A percentile compares a stretch with the other conserved stretches of the same genome.
Evolutionary conservation across 768 basidiomycete genomes (phyloP).

Genomic region (Zangia roseola): DNA sequence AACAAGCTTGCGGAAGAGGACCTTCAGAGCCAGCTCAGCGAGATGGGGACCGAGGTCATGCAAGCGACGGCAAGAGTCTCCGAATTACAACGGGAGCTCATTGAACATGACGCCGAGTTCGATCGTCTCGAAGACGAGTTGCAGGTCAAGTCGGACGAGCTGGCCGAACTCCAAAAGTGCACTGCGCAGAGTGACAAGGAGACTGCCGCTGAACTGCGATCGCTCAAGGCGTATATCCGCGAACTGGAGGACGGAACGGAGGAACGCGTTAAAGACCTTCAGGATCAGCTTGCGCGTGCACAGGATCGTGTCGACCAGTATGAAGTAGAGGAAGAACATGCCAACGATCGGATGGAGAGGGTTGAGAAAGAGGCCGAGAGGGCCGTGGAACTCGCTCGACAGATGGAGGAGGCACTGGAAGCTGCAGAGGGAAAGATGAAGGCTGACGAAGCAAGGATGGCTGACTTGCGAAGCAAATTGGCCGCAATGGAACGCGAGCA

Average conservation of each 20-base stretch:
- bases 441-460: constrained; percentile 54
- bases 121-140: constrained; percentile 43
- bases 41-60: constrained; percentile 32
- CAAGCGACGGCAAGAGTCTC: constrained; percentile 34
- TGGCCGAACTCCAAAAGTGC: constrained; percentile 23
- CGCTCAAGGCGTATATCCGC: constrained; percentile 47
- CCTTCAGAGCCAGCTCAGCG: constrained; percentile 33
- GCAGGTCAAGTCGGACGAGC: constrained; percentile 30
- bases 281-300: constrained; percentile 49
- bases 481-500: constrained; percentile 57
- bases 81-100: constrained; percentile 47
- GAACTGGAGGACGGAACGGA: constrained; percentile 61
- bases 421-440: constrained; percentile 71
- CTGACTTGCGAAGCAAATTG: constrained; percentile 50
- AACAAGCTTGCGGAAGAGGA: constrained; percentile 39
- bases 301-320: constrained; percentile 46
- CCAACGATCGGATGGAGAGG: constrained; percentile 46
- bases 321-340: constrained; percentile 46
- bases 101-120: constrained; percentile 33
- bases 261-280: constrained; percentile 54
- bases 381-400: constrained; percentile 54
- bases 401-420: constrained; percentile 76
- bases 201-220: constrained; percentile 33
- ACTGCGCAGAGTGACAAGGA: constrained; percentile 26
- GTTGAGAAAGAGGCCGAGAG: constrained; percentile 53